A percentile compares a stretch with the other conserved stretches of the same genome.
Conservation (phyloP, 148 eudicot genomes). For the Vaccinium vitisidaea region DNA sequence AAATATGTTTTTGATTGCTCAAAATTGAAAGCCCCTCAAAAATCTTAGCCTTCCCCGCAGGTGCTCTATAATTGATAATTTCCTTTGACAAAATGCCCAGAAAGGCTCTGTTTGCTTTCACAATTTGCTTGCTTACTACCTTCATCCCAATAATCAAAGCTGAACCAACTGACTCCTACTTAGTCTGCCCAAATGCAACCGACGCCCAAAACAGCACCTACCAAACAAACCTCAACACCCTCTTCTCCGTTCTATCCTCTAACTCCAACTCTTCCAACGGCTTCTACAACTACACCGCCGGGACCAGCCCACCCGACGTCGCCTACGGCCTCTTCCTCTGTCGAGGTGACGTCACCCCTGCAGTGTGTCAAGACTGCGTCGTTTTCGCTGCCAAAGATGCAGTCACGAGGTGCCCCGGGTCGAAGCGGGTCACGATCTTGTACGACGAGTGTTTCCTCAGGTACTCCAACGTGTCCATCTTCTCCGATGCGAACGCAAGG, state of each 20-base stretch:
- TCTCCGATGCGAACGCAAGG: not conserved
- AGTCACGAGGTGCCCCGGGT: not conserved
- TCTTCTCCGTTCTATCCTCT: not conserved
- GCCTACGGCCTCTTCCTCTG: slow-evolving; percentile 38
- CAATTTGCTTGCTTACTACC: not conserved
- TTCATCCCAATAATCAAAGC: not conserved
- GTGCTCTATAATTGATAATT: not conserved
- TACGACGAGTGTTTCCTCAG: too few species aligned
- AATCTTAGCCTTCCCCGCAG: too few species aligned
- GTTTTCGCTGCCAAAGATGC: slow-evolving; percentile 6
- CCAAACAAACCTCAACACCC: not conserved
- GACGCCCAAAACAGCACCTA: not conserved
- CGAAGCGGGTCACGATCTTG: not conserved
- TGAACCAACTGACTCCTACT: too few species aligned
- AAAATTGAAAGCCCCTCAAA: too few species aligned
- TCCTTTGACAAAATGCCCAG: not conserved
- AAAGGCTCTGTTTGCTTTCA: not conserved
- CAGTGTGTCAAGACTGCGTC: slow-evolving; percentile 28
- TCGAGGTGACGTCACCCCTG: slow-evolving; percentile 18
- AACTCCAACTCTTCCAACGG: not conserved
- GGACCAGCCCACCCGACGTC: not conserved
- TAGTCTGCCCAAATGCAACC: not conserved
- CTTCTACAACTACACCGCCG: slow-evolving; percentile 17
- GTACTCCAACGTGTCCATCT: slow-evolving; percentile 26
- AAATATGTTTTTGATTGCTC: too few species aligned